Evolutionary conservation across 495 filamentous ascomycete genomes (phyloP), one percentile per base, ranked within the genome.

Genomic region (Lasiosphaeris hirsuta): DNA sequence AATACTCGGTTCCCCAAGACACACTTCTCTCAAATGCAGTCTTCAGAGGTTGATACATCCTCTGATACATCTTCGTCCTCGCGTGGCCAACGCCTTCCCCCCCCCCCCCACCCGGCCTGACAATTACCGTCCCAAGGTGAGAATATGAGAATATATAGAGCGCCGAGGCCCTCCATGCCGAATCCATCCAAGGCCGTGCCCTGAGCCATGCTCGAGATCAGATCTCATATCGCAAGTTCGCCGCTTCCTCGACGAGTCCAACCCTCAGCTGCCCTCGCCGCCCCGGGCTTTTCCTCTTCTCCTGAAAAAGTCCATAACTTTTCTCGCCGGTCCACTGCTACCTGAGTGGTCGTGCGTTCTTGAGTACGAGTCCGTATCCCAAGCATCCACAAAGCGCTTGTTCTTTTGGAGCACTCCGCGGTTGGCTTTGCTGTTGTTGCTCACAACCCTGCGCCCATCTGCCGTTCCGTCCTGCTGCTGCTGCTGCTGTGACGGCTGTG

Each of bases 281-380:
- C 78, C 84, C 57, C 86, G 74, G 47, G 87, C 90, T 70, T 85
- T 91, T 35, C 90, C 90, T 59, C 92, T 81, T 67, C 92, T 78
- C 64, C 94, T 82, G 77, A 98, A 98, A 72, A 96, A 94, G 72
- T 97, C 94, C 94, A 98, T 98, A 46, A 98, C 94, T 64, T 89
- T 86, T 62, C 90, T 85, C 14, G 92, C 90, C 13, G 90, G 87
- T 36, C 90, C 90, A 54, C 84, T 89, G 65, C 87, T 94, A 34
- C 93, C 94, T 4, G 84, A 86, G 69, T 91, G 85, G 53, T 81
- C 76, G 44, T 70, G 72, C 11, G 86, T 81, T 7, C 85, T 71
- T 38, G 75, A 73, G 54, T 85, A 81, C 48, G 83, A 78, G 55
- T 87, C 85, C 49, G 85, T 83, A 62, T 96, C 92, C 65, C 92